Base-by-base conservation (phyloP, 2,329 filamentous ascomycete genomes). In the Colletotrichum sp. region DNA sequence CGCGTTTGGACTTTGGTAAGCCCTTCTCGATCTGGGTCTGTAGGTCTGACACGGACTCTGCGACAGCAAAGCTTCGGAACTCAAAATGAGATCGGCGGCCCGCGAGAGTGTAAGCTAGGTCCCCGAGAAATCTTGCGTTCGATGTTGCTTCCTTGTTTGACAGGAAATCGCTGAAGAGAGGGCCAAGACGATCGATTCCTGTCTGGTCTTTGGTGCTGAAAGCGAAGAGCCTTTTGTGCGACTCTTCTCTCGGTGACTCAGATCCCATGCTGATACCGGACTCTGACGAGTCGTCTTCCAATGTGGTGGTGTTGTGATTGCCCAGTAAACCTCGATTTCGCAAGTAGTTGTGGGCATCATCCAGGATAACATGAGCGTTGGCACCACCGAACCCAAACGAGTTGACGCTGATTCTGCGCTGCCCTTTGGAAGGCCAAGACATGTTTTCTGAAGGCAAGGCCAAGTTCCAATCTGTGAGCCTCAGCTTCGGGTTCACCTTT, bases 321-420 rank as follows among this genome's bases (percentile, higher is more conserved):
- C 72, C 72, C 4, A 16, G 4, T 2, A 75, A 52, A 6, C 68
- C 68, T 12, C 30, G 68, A 7, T 28, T 62, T 18, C 63, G 34
- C 4, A 75, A 24, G 9, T 39, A 75, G 16, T 71, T n/a, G n/a
- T 68, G 36, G 1, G 72, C 72, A 12, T 85, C 85, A 66, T 88
- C 85, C 8, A 77, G 16, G 6, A 77, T 71, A 8, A 71, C 70
- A 10, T 77, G 76, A 1, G 73, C 73, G 8, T 77, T 77, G 13
- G 76, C 63, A 5, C 76, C 76, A 5, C 66, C 76, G 6, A 73
- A 76, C 2, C 76, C 76, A 6, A 77, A 77, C 2, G 66, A 73
- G 16, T 76, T 76, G 62, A 76, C 48, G 71, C 88, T 89, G 36
- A 87, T 87, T 16, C 90, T 86, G 1, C 88, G 86, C 16, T 88